Base-by-base conservation (phyloP, 305 asterid species). In the Solanum hybrid region DNA sequence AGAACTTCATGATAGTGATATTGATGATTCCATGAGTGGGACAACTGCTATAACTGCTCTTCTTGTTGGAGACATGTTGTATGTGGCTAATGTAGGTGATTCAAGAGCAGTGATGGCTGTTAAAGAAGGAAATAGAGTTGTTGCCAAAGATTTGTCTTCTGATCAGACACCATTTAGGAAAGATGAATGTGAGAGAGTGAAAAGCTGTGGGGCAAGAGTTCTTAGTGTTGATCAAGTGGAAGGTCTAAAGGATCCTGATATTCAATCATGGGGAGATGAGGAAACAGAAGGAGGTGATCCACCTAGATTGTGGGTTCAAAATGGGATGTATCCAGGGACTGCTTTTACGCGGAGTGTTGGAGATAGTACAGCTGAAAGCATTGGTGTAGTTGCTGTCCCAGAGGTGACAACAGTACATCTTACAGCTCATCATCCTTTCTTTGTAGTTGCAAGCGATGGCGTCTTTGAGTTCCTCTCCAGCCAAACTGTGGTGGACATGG, bases 21-120 rank as follows among this genome's bases (percentile, higher is more conserved):
- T 97, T 89, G 99, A 97, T 89, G 99, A 97, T 93, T 92, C 98
- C 67, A 97, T 97, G 99, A 97, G 99, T 94, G 99, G 99, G 40
- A 97, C 99, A 3, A 97, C 99, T 2, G 99, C 99, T 69, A 95
- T 97, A 40, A 96, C 99, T 8, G 97, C 95, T 42, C 95, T 97
- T 16, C 93, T 96, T 5, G 88, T 96, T 35, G 99, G 96, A 89
- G 94, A 97, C 89, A 95, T 89, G 94, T 91, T 97, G 29, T 97
- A 95, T 64, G 98, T 97, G 86, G 99, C 99, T n/a, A 97, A 97
- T 92, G 99, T 96, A 46, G 99, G 99, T 29, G 99, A 97, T 64
- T 97, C 99, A 7, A 93, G 99, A 85, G 99, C 99, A 0, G 99
- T 96, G 40, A 26, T 97, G 88, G 98, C 98, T n/a, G 94, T 96